Percentiles rank a stretch among this genome's conserved stretches.
Conservation (phyloP, 345 rosid species). For the Noccaea caerulescens region DNA sequence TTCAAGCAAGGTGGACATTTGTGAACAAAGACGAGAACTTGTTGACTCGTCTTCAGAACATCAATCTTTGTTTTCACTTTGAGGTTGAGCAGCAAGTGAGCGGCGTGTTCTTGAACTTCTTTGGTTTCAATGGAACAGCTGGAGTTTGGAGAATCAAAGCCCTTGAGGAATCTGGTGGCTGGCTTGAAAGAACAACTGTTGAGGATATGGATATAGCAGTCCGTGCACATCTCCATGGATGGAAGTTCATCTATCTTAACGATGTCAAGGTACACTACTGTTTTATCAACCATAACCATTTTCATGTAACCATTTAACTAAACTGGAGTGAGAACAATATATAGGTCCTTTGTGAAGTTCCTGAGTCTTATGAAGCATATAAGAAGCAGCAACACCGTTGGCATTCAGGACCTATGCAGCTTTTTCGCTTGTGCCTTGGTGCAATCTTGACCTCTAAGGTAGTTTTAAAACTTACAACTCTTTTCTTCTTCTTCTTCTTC, state of each 20-base stretch:
- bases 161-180: slow-evolving; percentile 87
- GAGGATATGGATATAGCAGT: slow-evolving; percentile 95
- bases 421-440: slow-evolving; percentile 83
- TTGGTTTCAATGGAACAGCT: slow-evolving; percentile 92
- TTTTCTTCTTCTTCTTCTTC: neutral
- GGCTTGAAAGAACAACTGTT: slow-evolving; percentile 89
- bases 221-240: slow-evolving; percentile 85
- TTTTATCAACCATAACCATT: neutral
- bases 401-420: slow-evolving; percentile 96
- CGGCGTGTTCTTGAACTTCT: slow-evolving; percentile 77
- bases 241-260: slow-evolving; percentile 82
- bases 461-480: neutral
- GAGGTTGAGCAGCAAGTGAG: slow-evolving; percentile 90
- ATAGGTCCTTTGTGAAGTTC: slow-evolving; percentile 87
- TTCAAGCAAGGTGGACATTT: slow-evolving; percentile 84
- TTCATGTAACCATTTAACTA: slow-evolving; percentile 4
- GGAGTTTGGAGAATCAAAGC: slow-evolving; percentile 90
- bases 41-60: slow-evolving; percentile 84
- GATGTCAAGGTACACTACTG: slow-evolving; percentile 67
- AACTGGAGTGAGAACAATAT: slow-evolving; percentile 20
- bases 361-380: slow-evolving; percentile 88
- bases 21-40: slow-evolving; percentile 87
- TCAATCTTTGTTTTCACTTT: slow-evolving; percentile 79
- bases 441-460: slow-evolving; percentile 81
- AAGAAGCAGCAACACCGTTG: slow-evolving; percentile 95